Percentiles rank a stretch among this genome's conserved stretches.
Conservation (phyloP, 1,284 basidiomycete genomes). For the Athelia psychrophila region DNA sequence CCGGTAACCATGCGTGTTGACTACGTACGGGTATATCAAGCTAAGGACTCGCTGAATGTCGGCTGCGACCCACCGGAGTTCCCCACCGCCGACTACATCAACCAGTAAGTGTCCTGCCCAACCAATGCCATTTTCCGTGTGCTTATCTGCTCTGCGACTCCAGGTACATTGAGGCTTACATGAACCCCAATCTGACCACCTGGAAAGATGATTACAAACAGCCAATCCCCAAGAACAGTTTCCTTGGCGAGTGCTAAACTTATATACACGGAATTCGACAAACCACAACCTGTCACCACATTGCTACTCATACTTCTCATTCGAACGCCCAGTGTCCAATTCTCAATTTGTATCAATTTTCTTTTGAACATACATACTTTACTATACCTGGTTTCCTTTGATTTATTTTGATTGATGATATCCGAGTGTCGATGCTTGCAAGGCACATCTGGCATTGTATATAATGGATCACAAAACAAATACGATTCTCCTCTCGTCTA, state of each 20-base stretch:
- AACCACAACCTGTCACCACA: no score
- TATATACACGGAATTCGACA: not conserved
- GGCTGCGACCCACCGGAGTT: constrained; percentile 81
- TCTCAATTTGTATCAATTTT: no score
- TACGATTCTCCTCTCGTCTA: no score
- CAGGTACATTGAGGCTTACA: constrained; percentile 51
- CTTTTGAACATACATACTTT: no score
- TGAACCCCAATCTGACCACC: constrained; percentile 55
- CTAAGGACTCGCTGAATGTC: constrained; percentile 61
- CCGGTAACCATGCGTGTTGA: constrained; percentile 76
- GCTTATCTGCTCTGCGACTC: constrained; percentile 19
- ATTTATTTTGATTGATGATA: no score
- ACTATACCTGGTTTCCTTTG: no score
- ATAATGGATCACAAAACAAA: no score
- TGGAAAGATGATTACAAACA: constrained; percentile 53
- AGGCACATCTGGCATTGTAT: no score
- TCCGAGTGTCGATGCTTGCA: no score
- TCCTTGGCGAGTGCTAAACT: constrained; percentile 9
- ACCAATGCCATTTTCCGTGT: constrained; percentile 4
- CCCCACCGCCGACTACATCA: constrained; percentile 77
- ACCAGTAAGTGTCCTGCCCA: constrained; percentile 43
- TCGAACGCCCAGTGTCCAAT: no score
- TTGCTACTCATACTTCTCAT: no score
- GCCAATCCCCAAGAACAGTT: constrained; percentile 23
- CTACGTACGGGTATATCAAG: constrained; percentile 84